phyloP scores from a whole-genome alignment of 495 filamentous ascomycete species.

The Talaromyces ruber region DNA sequence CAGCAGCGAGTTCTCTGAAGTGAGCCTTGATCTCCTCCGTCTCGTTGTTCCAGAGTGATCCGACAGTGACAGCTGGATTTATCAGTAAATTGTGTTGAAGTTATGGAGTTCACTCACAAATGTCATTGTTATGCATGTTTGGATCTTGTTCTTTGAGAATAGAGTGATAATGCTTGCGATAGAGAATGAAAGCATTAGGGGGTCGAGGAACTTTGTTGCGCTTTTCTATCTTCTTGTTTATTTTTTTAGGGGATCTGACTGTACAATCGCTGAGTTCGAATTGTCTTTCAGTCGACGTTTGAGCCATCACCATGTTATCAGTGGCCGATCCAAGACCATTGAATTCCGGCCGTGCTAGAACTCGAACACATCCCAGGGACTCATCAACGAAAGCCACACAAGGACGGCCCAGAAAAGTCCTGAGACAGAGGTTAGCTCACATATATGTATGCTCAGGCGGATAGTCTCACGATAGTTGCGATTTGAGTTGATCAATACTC shows the following conservation, averaged over 20 bases:
- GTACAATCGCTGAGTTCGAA: neutral
- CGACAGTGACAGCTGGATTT: constrained; percentile 32
- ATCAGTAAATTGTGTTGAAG: constrained; percentile 12
- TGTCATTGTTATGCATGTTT: constrained; percentile 31
- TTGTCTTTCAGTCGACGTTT: neutral
- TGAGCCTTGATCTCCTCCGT: constrained; percentile 17
- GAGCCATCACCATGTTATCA: neutral
- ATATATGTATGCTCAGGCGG: neutral
- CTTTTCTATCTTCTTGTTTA: constrained; percentile 3
- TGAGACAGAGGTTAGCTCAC: constrained; percentile 8
- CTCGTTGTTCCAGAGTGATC: constrained; percentile 34
- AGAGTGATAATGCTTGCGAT: constrained; percentile 31
- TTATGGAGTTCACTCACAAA: constrained; percentile 28
- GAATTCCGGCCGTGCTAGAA: neutral
- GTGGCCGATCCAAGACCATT: neutral
- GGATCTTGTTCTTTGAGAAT: constrained; percentile 26
- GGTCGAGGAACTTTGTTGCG: constrained; percentile 29
- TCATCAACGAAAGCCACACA: constrained; percentile 19
- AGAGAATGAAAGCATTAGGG: constrained; percentile 38
- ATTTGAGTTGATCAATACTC: constrained; percentile 18
- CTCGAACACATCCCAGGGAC: constrained; percentile 7
- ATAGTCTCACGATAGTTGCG: constrained; percentile 15
- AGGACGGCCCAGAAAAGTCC: constrained; percentile 16
- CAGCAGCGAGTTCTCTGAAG: constrained; percentile 26
- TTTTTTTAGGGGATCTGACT: neutral